Conservation (phyloP, 257 asterid genomes). For the Ballota nigra region DNA sequence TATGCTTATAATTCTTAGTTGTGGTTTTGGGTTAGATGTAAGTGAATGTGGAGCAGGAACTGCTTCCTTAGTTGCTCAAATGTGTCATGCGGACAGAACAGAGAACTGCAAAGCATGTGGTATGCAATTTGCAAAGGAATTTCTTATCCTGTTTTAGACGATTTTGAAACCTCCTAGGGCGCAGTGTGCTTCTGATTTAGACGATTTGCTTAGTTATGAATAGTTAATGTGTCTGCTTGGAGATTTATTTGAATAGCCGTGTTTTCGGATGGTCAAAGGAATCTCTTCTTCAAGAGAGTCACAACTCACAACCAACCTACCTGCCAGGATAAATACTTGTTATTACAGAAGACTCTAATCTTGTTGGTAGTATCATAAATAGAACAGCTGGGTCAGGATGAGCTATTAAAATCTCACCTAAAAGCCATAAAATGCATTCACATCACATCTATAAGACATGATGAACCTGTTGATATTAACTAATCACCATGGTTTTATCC, state of each 20-base stretch:
- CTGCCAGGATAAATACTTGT: conserved; percentile 14
- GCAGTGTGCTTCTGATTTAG: background rate
- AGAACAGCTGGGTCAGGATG: conserved; percentile 17
- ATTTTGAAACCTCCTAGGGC: background rate
- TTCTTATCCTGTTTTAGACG: background rate
- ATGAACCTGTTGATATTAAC: too few species aligned
- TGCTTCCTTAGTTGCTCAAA: background rate
- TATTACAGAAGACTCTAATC: background rate
- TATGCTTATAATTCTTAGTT: background rate
- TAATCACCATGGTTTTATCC: background rate
- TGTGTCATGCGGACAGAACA: background rate
- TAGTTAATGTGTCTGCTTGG: background rate
- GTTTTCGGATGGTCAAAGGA: background rate
- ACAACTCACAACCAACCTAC: conserved; percentile 4
- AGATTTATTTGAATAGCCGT: background rate
- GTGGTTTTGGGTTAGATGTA: background rate
- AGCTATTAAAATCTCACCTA: conserved; percentile 16
- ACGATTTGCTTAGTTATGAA: background rate
- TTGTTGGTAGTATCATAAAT: conserved; percentile 13
- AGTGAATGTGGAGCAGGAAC: background rate
- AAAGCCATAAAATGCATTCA: conserved; percentile 13
- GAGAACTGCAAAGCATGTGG: background rate
- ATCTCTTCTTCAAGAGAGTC: background rate
- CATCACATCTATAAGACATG: too few species aligned
- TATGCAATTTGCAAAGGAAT: background rate